Conservation (phyloP, 2,329 filamentous ascomycete species). For the Colletotrichum lupini region DNA sequence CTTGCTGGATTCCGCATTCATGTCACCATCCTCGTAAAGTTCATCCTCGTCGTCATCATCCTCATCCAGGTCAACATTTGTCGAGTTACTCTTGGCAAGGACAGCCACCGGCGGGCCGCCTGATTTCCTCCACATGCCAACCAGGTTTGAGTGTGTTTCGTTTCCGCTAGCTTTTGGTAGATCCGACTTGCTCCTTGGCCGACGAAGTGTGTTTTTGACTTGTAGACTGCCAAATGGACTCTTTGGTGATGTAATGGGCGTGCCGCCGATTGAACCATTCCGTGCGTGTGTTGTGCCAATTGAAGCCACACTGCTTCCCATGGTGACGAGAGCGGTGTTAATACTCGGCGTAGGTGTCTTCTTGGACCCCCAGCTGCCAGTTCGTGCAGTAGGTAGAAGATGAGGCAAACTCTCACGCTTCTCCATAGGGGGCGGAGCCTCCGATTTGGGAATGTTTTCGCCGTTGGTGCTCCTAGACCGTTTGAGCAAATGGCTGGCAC, state of each 20-base stretch:
- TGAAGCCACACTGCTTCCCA: slow-evolving; percentile 65
- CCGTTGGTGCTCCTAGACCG: slow-evolving; percentile 56
- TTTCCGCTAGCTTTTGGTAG: slow-evolving; percentile 52
- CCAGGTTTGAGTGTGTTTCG: slow-evolving; percentile 51
- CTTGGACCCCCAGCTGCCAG: slow-evolving; percentile 59
- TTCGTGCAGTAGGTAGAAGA: slow-evolving; percentile 62
- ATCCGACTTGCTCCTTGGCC: slow-evolving; percentile 67
- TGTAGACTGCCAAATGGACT: slow-evolving; percentile 57
- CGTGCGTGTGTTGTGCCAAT: slow-evolving; percentile 68
- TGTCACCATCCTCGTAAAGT: slow-evolving; percentile 65
- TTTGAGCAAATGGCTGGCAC: slow-evolving; percentile 56
- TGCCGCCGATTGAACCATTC: slow-evolving; percentile 70
- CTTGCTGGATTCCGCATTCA: slow-evolving; percentile 71
- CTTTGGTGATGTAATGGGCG: slow-evolving; percentile 65
- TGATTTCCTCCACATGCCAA: slow-evolving; percentile 62
- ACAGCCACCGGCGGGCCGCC: slow-evolving; percentile 66
- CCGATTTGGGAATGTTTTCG: slow-evolving; percentile 44
- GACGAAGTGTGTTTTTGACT: slow-evolving; percentile 61
- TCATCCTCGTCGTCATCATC: slow-evolving; percentile 73
- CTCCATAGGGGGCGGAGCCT: slow-evolving; percentile 45
- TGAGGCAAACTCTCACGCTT: slow-evolving; percentile 56
- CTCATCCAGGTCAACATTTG: slow-evolving; percentile 46
- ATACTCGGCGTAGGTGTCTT: slow-evolving; percentile 66
- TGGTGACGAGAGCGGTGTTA: slow-evolving; percentile 67
- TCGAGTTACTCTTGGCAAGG: slow-evolving; percentile 49